Evolutionary conservation across 2,329 filamentous ascomycete genomes (phyloP), one percentile per base, ranked within the genome.

Genomic region (Dothistroma pini): DNA sequence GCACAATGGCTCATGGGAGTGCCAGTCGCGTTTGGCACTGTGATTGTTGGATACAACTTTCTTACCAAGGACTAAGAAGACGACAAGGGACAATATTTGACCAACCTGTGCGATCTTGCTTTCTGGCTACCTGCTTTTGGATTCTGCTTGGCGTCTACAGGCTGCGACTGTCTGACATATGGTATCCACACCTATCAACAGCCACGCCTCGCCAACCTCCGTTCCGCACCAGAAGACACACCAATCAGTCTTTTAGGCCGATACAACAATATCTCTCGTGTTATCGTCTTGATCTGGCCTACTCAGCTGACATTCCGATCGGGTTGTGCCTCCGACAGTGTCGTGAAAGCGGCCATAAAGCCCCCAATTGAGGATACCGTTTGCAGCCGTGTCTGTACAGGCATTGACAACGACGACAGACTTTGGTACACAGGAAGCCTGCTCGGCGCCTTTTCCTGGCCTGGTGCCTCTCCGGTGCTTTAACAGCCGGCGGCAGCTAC

Each of bases 1-100:
- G 67, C 64, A 3, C 61, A 63, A 29, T 68, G 64, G 64, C 35
- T 69, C 29, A 56, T 69, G 41, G 67, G 65, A 21, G 50, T 68
- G 7, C 67, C 67, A 16, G 41, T 68, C 7, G 58, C 61, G 2
- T 34, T 66, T 16, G 67, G 67, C 2, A 62, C 58, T 2, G 53
- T 60, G 16, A 54, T 68, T 12, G 64, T 68, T 9, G 67, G 61
- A 2, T 51, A 22, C 44, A 58, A 56, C 38, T 63, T 51, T 19
- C n/a, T 52, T 11, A 11, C 25, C 4, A 51, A 53, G 48, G 48
- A 58, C 19, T 22, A 29, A 53, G 1, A 12, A 9, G 29, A 25
- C 7, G 34, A 5, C 14, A 53, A n/a, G 8, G 14, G 16, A 19
- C 11, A 1, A 12, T n/a, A 4, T 3, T 29, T 29, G 25, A 29